Evolutionary conservation across 805 yeast genomes (phyloP), one percentile per base, ranked within the genome.

Genomic region (Candida hungchunana): DNA sequence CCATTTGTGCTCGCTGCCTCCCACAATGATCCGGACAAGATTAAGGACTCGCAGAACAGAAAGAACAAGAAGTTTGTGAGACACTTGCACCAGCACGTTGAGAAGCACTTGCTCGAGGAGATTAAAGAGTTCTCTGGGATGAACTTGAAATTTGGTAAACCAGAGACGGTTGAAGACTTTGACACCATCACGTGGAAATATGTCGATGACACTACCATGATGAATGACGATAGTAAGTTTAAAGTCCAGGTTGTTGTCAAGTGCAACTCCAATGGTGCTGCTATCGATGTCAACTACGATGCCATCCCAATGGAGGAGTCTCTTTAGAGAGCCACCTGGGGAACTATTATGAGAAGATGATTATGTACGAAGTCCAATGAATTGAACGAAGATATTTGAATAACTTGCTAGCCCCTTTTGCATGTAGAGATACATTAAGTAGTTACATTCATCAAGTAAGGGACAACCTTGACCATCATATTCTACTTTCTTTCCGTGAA

Each of bases 41-140:
- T 82, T 43, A 79, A 81, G 57, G 80, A 82, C 20, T 75, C 82
- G 28, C 77, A 75, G 67, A 82, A 81, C 60, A 77, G 81, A 43
- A 76, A 82, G 55, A 77, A 80, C 39, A 73, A 76, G 50, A 81
- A 81, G 59, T 82, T 80, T 55, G 76, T 75, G 42, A 70, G 90
- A 56, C 81, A 81, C 58, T 67, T 82, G 56, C 81, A 78, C 51
- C 90, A 82, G 58, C 90, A 82, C 52, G 67, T 82, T 37, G 74
- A 77, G 50, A 79, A 79, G 52, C 89, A 82, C 57, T 62, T 82
- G 53, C 65, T 82, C 53, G 70, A 72, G 42, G 89, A 81, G 48
- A 77, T 82, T 60, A 71, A 70, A 43, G 67, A 65, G 39, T 73
- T 77, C 56, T 64, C 79, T n/a, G 83, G 85, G 30, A 58, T 68